Base-by-base conservation (phyloP, 2,329 filamentous ascomycete genomes). In the Diaporthe sp. region DNA sequence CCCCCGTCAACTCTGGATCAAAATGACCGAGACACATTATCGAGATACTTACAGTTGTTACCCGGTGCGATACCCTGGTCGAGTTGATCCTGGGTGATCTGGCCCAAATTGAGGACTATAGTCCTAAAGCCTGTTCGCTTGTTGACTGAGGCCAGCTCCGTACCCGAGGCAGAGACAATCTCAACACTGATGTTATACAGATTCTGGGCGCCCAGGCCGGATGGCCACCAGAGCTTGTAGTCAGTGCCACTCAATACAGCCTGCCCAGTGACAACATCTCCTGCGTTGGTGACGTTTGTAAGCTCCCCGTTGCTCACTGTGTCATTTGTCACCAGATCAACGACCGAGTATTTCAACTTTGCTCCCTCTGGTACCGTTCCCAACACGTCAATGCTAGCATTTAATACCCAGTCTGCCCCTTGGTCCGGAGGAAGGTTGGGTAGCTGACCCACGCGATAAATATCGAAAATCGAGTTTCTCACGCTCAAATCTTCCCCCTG, bases 151-250 rank as follows among this genome's bases (percentile, higher is more conserved):
- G 87, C 84, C 4, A 91, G 53, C 2, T 80, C 82, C 6, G 81
- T 78, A 2, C 85, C 82, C 2, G 80, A 76, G 28, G 75, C 76
- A n/a, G 83, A 83, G 17, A 86, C 76, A n/a, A 90, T 80, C 8
- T 84, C 83, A 61, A 92, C 82, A 4, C 86, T 89, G 22, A 91
- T 81, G 75, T 89, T 86, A 79, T 93, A 93, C 2, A 93, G 83
- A 19, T 84, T 88, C 79, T 93, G 91, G 5, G 84, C 75, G 1
- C 91, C 91, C 77, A 92, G 83, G 0, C 88, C 89, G 10, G 79
- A 84, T 0, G 91, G 91, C 91, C 91, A 92, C 91, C 91, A 92
- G 5, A 92, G 82, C 12, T 89, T 86, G 6, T 89, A 89, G 0
- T 81, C 78, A 8, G 85, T 79, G 1, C 81, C 81, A 15, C 86